A percentile compares a stretch with the other conserved stretches of the same genome.
These are phyloP conservation scores for Citrus trifoliata DNA, from an alignment of 345 rosid genomes.

Conservation along the genomic window DNA sequence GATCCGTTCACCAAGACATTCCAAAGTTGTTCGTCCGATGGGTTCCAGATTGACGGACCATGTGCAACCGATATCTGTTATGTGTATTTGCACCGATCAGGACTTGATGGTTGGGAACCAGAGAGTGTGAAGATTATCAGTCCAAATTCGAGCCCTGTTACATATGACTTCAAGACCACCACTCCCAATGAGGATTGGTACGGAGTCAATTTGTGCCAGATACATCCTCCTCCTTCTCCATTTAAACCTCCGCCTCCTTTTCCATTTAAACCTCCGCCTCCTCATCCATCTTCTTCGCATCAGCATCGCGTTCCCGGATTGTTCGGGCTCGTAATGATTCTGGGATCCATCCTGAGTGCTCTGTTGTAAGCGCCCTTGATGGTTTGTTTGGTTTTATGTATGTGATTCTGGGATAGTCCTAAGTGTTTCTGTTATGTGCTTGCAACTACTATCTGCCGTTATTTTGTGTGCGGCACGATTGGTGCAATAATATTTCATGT, in stretches of 20 bases:
- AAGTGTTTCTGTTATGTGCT: too few relatives aligned
- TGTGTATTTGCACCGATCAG: conserved; percentile 65
- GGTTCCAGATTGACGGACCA: conserved; percentile 65
- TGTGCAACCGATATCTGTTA: conserved; percentile 71
- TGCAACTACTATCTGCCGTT: background rate
- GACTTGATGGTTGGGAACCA: conserved; percentile 85
- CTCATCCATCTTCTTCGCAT: conserved; percentile 44
- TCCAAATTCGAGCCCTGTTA: conserved; percentile 35
- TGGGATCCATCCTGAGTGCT: conserved; percentile 27
- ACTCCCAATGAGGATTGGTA: conserved; percentile 65
- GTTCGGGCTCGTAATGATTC: background rate
- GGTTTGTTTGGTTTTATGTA: background rate
- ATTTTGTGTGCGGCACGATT: background rate
- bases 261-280: background rate
- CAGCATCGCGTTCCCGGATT: background rate
- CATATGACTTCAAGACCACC: conserved; percentile 44
- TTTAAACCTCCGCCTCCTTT: background rate
- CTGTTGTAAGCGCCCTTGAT: conserved; percentile 13
- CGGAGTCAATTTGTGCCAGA: conserved; percentile 60
- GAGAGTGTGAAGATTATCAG: conserved; percentile 42
- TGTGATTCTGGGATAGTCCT: background rate
- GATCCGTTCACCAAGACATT: conserved; percentile 58
- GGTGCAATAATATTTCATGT: too few relatives aligned
- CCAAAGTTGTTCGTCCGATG: conserved; percentile 72
- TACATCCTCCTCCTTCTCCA: background rate